Conservation (phyloP, 2,329 filamentous ascomycete genomes). For the Penicillium sp. region DNA sequence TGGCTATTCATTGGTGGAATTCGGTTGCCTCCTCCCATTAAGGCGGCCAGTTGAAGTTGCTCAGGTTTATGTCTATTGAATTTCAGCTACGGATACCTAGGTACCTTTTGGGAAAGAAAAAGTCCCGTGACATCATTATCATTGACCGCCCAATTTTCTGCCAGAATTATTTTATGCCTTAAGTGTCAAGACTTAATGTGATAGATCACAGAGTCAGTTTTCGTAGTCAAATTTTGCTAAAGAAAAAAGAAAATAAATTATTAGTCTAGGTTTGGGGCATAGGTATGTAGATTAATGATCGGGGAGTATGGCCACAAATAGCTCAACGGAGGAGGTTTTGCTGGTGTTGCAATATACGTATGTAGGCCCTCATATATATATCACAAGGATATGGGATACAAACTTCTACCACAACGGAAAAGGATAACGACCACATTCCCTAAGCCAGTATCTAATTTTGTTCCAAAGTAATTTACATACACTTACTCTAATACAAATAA, state of each 20-base stretch:
- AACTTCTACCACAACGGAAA: neutral
- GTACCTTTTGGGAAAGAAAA: neutral
- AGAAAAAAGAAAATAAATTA: no score
- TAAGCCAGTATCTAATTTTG: no score
- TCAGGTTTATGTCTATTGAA: neutral
- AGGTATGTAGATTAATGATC: neutral
- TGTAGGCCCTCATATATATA: neutral
- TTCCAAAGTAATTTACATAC: no score
- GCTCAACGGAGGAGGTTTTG: neutral
- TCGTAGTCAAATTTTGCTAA: neutral
- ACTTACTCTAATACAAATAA: no score
- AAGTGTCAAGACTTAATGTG: neutral
- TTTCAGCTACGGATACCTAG: no score
- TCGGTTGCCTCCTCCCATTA: constrained; percentile 7
- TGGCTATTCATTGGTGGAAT: neutral
- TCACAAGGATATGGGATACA: neutral
- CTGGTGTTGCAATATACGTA: neutral
- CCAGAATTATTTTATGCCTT: neutral
- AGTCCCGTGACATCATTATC: constrained; percentile 3
- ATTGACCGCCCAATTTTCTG: constrained; percentile 1
- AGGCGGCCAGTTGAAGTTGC: neutral
- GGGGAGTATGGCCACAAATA: neutral
- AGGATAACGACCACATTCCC: no score
- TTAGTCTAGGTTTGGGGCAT: no score
- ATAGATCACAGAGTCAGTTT: neutral